Base-by-base conservation (phyloP, 2,329 filamentous ascomycete genomes). In the Diaporthe nobilis region DNA sequence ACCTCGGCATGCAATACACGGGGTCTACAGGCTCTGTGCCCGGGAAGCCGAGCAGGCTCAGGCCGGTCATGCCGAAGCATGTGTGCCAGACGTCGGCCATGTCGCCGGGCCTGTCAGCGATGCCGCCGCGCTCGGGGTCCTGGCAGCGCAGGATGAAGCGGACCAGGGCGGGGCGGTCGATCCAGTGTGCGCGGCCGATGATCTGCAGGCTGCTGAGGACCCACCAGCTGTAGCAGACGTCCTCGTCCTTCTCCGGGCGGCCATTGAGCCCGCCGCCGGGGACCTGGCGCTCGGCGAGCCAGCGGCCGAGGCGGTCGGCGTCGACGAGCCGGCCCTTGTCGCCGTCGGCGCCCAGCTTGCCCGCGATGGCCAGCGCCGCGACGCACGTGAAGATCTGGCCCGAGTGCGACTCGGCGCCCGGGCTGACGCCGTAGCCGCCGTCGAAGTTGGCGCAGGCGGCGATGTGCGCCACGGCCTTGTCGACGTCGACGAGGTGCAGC, bases 191-290 rank as follows among this genome's bases (percentile, higher is more conserved):
- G 73, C 93, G 92, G 72, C 90, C 92, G 79, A 99, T 94, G 89
- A 98, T 98, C 61, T 94, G 93, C 79, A 99, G 86, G 83, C 96
- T 98, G 82, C 94, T 96, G 81, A 96, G 87, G 60, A 98, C 97
- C 97, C 97, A 99, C 97, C 97, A 99, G 83, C 95, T 98, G 86
- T 99, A 99, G 86, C 97, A 99, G 20, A 98, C 96, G 83, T 99
- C 97, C 83, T 98, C 96, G 77, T 94, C 87, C 87, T 99, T 99
- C 86, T 98, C 97, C 0, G 97, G 97, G 67, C 97, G 90, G 3
- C 97, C 97, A 82, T 99, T 99, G 70, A 99, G 87, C 0, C 97
- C 97, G 42, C 97, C 97, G 65, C 93, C 93, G 13, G 94, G 90
- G 39, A 98, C 88, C 83, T 99, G 97, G 77, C 97, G 91, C 85